A percentile compares a stretch with the other conserved stretches of the same genome.
phyloP scores from a whole-genome alignment of 2,329 filamentous ascomycete species.

The Aspergillus versicolor region DNA sequence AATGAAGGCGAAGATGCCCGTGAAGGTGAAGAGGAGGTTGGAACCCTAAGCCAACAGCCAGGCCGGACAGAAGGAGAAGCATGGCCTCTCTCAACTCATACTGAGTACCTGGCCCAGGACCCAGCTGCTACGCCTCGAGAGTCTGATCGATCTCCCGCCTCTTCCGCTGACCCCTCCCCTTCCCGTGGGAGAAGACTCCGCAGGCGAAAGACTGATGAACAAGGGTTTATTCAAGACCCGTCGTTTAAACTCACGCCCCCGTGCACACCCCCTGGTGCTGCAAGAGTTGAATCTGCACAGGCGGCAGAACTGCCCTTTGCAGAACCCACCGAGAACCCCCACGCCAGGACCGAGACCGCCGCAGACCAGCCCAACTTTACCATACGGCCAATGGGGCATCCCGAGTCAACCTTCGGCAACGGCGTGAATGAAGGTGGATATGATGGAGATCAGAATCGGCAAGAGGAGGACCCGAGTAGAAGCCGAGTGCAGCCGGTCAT shows the following conservation, averaged over 20 bases:
- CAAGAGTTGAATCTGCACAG: slow-evolving; percentile 14
- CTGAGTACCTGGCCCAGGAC: slow-evolving; percentile 4
- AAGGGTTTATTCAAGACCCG: slow-evolving; percentile 23
- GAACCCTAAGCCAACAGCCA: background rate
- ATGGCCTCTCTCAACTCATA: slow-evolving; percentile 2
- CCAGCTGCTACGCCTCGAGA: slow-evolving; percentile 5
- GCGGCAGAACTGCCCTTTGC: background rate
- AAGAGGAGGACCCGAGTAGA: background rate
- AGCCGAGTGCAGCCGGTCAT: slow-evolving; percentile 23
- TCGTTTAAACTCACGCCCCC: slow-evolving; percentile 37
- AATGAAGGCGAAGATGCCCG: background rate
- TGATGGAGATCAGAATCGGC: background rate
- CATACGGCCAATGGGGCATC: slow-evolving; percentile 4
- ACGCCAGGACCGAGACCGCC: slow-evolving; percentile 3
- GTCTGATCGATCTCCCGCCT: background rate
- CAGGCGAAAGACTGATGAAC: slow-evolving; percentile 29
- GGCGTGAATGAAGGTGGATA: background rate
- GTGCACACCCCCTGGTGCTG: slow-evolving; percentile 33
- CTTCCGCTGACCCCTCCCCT: slow-evolving; percentile 4
- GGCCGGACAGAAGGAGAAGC: background rate
- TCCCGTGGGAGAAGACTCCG: slow-evolving; percentile 26
- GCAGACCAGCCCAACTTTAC: background rate
- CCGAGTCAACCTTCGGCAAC: slow-evolving; percentile 5
- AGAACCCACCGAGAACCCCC: slow-evolving; percentile 8
- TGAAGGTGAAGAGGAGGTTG: background rate